Evolutionary conservation across 2,329 filamentous ascomycete genomes (phyloP), one percentile per base, ranked within the genome.

Genomic region (Emmonsiellopsis sp.): DNA sequence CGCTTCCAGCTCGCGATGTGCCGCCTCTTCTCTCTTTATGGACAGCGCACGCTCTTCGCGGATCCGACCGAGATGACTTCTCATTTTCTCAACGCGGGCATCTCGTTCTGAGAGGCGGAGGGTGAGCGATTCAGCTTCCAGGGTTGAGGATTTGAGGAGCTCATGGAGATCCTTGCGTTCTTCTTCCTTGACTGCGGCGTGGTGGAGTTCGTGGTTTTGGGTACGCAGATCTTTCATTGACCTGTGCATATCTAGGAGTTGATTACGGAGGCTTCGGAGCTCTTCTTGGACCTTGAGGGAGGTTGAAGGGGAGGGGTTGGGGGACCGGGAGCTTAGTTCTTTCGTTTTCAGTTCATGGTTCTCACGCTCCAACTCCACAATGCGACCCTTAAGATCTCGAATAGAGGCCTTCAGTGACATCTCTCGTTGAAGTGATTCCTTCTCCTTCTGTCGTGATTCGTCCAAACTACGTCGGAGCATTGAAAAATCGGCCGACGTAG

Each of bases 31-130:
- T 57, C 70, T 71, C 50, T 71, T 68, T 36, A 67, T 65, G 32
- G 69, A 71, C 9, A 63, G 62, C 43, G 66, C 65, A 32, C 75
- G 71, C 57, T 77, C 74, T 53, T 76, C 72, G 9, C 75, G 71
- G 34, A 78, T 68, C 31, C 84, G 79, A 54, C 87, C 82, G 17
- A 94, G 77, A 60, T 91, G 88, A 11, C 59, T 59, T 58, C 71
- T 73, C 46, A 74, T 59, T 53, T 74, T 69, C 42, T 80, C 79
- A 48, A 91, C 80, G 11, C 82, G 78, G 53, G 81, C 76, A 53
- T 88, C 84, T 56, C 86, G 83, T 62, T 87, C 82, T 5, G 79
- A 76, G 32, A 93, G 77, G 62, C 87, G 83, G 54, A 87, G 77
- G 60, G 88, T 84, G n/a, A 93, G 75, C 36, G 83, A 79, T 65